These are phyloP conservation scores for Diacronema lutheri DNA, from an alignment of 78 protist genomes.

Conservation along the genomic window DNA sequence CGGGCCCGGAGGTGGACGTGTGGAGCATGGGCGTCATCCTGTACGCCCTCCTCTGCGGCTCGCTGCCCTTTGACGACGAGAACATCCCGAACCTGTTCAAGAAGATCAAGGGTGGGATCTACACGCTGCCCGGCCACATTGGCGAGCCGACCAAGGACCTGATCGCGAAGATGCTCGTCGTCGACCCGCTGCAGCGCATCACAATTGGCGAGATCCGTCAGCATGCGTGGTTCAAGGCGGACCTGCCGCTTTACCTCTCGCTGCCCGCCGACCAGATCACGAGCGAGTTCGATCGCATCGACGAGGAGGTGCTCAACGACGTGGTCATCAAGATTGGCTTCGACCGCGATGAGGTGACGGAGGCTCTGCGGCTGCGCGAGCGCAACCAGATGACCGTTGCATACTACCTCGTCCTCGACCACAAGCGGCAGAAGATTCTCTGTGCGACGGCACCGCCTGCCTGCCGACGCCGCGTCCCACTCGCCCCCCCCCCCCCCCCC, in stretches of 20 bases:
- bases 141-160: constrained; percentile 76
- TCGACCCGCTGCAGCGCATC: constrained; percentile 91
- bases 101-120: constrained; percentile 75
- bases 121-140: constrained; percentile 75
- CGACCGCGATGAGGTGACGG: not conserved
- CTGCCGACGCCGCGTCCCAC: not conserved
- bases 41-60: constrained; percentile 93
- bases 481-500: not conserved
- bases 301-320: not conserved
- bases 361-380: constrained; percentile 8
- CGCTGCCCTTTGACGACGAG: constrained; percentile 97
- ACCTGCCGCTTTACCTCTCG: constrained; percentile 71
- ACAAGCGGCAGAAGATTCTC: constrained; percentile 26
- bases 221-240: constrained; percentile 80
- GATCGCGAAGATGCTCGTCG: constrained; percentile 87
- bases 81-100: constrained; percentile 93
- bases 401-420: constrained; percentile 37
- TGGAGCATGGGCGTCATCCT: constrained; percentile 71
- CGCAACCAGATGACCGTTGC: constrained; percentile 45
- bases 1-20: constrained; percentile 96
- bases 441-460: not conserved
- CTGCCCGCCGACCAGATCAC: constrained; percentile 2
- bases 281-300: not conserved
- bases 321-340: constrained; percentile 16
- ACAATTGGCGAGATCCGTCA: constrained; percentile 81